Evolutionary conservation across 805 yeast species (phyloP), one percentile per base, ranked within the genome.

Genomic region (Wickerhamiella cacticola): DNA sequence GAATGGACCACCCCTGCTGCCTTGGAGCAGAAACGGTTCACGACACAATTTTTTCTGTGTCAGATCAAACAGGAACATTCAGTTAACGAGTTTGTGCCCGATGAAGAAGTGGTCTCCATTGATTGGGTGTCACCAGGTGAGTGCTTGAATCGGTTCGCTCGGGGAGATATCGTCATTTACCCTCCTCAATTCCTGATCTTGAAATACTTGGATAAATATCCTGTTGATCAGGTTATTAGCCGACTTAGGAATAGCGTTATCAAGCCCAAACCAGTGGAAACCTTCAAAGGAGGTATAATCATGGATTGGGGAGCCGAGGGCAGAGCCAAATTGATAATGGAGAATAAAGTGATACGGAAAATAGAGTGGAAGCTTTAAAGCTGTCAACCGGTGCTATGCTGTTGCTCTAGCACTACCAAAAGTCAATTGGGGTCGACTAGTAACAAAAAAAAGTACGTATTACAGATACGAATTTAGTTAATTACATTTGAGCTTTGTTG

Each of bases 141-240:
- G 26, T 55, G 55, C 5, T 41, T 60, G 29, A 53, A 46, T 9
- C 45, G 42, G 39, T 60, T 56, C 48, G n/a, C 48, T 9, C 35
- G 34, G 3, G 57, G 59, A 2, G 38, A 49, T 15, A 44, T 61
- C 29, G 36, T 45, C 4, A 49, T 61, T 33, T 53, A 56, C 50
- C 65, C 65, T 3, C 65, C 65, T 3, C 65, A 61, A 53, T 61
- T 53, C 50, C 60, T 58, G 41, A 22, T 61, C 2, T 35, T 57
- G 42, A 50, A 52, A 16, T 33, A 50, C 5, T 34, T 60, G 26
- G 35, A 16, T 9, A 49, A 52, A 28, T 23, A 29, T 16, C 53
- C 56, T 8, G 51, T 52, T 9, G 48, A 25, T 1, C 39, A 36
- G 8, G 47, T 59, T 1, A 41, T 49, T 6, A 28, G 15, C 9